Evolutionary conservation across 2,329 filamentous ascomycete species (phyloP).

Genomic region (Clarireedia monteithiana): DNA sequence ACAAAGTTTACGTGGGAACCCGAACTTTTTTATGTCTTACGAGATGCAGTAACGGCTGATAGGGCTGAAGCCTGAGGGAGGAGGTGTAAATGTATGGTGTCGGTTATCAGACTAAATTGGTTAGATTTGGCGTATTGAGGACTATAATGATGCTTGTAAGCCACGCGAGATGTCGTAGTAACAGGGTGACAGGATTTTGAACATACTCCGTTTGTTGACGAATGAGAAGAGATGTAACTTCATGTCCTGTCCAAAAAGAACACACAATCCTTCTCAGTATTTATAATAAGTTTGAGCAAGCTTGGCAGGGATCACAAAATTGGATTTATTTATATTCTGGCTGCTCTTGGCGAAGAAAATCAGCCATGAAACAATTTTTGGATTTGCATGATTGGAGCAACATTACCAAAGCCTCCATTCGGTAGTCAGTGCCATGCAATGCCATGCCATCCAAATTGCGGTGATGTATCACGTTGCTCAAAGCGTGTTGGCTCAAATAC

Average conservation of each 20-base stretch:
- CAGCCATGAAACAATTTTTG: neutral
- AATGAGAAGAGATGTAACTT: slow-evolving; percentile 2
- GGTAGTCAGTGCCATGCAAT: neutral
- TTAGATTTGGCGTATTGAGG: neutral
- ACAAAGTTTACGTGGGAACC: slow-evolving; percentile 1
- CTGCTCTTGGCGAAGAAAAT: neutral
- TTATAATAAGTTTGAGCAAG: slow-evolving; percentile 3
- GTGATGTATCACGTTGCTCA: neutral
- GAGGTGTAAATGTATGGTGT: neutral
- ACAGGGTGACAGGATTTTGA: neutral
- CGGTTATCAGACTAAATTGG: neutral
- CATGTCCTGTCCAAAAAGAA: neutral
- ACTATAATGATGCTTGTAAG: slow-evolving; percentile 5
- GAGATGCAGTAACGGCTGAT: neutral
- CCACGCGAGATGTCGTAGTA: neutral
- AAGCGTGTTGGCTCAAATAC: neutral
- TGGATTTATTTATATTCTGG: slow-evolving; percentile 4
- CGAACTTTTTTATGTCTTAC: slow-evolving; percentile 5
- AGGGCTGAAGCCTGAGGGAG: slow-evolving; percentile 3
- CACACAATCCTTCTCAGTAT: neutral
- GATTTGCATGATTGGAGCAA: neutral
- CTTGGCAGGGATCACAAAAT: neutral
- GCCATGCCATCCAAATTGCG: neutral
- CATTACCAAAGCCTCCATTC: neutral
- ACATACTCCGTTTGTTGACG: neutral